These are phyloP conservation scores for Codiaeum variegatum DNA, from an alignment of 441 rosid species.

Conservation along the genomic window DNA sequence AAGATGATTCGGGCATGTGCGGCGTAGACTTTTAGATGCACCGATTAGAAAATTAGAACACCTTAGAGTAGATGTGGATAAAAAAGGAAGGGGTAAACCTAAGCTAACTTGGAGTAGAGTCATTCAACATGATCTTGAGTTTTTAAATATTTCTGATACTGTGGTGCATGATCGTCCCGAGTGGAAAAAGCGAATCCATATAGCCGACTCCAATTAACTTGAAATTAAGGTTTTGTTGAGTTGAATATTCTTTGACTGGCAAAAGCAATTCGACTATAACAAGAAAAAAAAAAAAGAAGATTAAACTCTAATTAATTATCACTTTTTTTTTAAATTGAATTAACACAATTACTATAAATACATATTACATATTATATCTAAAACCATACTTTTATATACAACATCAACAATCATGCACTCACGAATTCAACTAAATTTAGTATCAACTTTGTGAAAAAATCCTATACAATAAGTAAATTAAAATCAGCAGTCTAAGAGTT, in stretches of 20 bases:
- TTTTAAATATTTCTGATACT: too few species aligned
- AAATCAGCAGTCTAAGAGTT: background rate
- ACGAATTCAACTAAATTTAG: conserved; percentile 1
- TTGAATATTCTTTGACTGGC: conserved; percentile 19
- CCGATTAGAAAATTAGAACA: too few species aligned
- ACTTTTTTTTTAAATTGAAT: background rate
- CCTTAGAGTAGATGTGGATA: too few species aligned
- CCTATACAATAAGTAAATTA: conserved; percentile 8
- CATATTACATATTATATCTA: background rate
- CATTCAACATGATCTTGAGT: too few species aligned
- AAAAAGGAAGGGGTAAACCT: too few species aligned
- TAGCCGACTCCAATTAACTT: too few species aligned
- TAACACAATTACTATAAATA: background rate
- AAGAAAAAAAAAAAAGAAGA: background rate
- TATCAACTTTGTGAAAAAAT: background rate
- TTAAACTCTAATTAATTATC: conserved; percentile 1
- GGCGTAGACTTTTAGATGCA: too few species aligned
- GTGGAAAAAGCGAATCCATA: too few species aligned
- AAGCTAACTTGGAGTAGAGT: too few species aligned
- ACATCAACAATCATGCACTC: background rate
- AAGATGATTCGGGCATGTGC: too few species aligned
- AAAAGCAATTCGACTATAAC: conserved; percentile 13
- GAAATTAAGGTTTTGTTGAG: too few species aligned
- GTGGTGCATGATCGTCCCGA: too few species aligned
- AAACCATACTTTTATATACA: background rate